These are phyloP conservation scores for Hirschioporus abietinus DNA, from an alignment of 768 basidiomycete species.

Conservation along the genomic window DNA sequence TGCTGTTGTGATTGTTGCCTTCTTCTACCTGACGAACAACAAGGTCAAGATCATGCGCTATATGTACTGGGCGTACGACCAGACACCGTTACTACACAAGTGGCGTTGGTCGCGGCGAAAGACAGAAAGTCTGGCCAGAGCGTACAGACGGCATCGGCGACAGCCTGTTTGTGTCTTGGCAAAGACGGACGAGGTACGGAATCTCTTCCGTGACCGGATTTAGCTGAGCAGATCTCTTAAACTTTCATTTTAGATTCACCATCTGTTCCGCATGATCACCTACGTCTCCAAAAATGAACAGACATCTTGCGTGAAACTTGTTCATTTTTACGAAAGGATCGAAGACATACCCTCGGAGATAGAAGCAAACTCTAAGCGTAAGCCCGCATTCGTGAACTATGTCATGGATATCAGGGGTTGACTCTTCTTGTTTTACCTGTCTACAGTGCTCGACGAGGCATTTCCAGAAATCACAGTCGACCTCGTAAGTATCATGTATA, in stretches of 20 bases:
- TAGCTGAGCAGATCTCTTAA: background rate
- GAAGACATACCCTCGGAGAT: constrained; percentile 59
- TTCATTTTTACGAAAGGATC: constrained; percentile 56
- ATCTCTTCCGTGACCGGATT: constrained; percentile 1
- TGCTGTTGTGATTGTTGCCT: constrained; percentile 39
- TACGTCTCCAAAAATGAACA: constrained; percentile 68
- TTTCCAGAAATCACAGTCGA: constrained; percentile 64
- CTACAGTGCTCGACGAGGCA: constrained; percentile 50
- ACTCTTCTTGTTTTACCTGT: no score
- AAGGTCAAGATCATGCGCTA: constrained; percentile 49
- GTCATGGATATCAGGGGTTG: background rate
- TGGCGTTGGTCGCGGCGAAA: constrained; percentile 32
- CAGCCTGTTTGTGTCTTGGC: constrained; percentile 57
- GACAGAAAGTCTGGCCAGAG: constrained; percentile 36
- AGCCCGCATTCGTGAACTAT: background rate
- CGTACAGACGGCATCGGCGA: constrained; percentile 42
- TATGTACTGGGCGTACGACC: constrained; percentile 61
- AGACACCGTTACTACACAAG: constrained; percentile 43
- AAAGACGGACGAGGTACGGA: constrained; percentile 58
- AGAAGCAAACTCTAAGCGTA: constrained; percentile 66
- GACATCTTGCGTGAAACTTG: constrained; percentile 61
- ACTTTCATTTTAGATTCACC: constrained; percentile 46
- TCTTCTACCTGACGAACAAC: constrained; percentile 48
- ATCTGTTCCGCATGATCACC: constrained; percentile 55
- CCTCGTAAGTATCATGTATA: constrained; percentile 31